These are phyloP conservation scores for Neurospora africana DNA, from an alignment of 495 filamentous ascomycete genomes.

Conservation along the genomic window DNA sequence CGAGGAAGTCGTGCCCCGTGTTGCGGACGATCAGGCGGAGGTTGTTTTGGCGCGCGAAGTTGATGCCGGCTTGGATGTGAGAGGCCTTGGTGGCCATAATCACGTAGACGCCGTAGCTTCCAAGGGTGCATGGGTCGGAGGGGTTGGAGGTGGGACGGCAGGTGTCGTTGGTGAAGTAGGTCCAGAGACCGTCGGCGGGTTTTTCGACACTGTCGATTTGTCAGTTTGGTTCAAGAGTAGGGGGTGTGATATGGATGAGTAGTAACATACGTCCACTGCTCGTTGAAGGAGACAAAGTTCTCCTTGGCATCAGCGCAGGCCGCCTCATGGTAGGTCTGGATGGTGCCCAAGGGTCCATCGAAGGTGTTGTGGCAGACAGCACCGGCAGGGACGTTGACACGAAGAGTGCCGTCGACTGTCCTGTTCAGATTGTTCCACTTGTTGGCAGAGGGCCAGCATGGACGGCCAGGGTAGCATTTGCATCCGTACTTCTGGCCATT, in stretches of 20 bases:
- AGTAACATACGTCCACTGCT: conserved; percentile 19
- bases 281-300: conserved; percentile 18
- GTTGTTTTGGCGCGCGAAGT: conserved; percentile 42
- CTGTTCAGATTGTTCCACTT: conserved; percentile 22
- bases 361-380: conserved; percentile 23
- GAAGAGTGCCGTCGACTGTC: conserved; percentile 19
- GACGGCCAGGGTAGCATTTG: conserved; percentile 26
- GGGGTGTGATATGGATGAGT: not conserved
- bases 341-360: conserved; percentile 8
- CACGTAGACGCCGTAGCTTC: conserved; percentile 41
- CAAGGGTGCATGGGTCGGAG: conserved; percentile 39
- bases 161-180: conserved; percentile 31
- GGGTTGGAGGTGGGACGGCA: conserved; percentile 37
- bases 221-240: not conserved
- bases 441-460: conserved; percentile 23
- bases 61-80: conserved; percentile 38
- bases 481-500: conserved; percentile 20
- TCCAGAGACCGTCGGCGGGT: conserved; percentile 22
- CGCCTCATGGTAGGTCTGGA: conserved; percentile 21
- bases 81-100: conserved; percentile 32
- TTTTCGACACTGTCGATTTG: conserved; percentile 11
- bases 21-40: conserved; percentile 51
- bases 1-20: conserved; percentile 48
- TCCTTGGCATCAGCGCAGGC: conserved; percentile 14
- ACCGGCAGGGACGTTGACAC: conserved; percentile 15